Conservation (phyloP, 352 stramenopile species). For the Hyaloperonospora arabidopsidis region DNA sequence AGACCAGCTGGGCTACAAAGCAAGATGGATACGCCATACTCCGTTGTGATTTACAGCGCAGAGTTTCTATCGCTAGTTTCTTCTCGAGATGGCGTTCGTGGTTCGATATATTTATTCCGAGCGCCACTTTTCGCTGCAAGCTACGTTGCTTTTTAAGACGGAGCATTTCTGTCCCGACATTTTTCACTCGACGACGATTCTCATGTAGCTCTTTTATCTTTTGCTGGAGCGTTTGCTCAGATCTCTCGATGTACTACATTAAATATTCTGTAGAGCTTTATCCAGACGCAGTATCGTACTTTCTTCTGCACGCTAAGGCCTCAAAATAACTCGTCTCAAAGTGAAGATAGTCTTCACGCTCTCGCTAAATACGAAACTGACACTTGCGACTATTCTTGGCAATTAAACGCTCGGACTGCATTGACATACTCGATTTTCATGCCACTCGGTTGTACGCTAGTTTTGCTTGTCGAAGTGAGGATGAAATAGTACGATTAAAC, state of each 20-base stretch:
- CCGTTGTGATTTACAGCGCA: conserved; percentile 76
- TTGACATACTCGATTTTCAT: conserved; percentile 43
- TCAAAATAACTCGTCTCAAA: conserved; percentile 63
- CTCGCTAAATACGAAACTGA: conserved; percentile 90
- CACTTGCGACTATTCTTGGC: conserved; percentile 93
- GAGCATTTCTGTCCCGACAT: conserved; percentile 41
- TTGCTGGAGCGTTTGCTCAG: conserved; percentile 39
- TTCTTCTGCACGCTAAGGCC: conserved; percentile 47
- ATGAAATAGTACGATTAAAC: conserved; percentile 45
- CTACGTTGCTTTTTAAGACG: conserved; percentile 76
- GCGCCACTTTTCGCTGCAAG: conserved; percentile 69
- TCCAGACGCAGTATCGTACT: conserved; percentile 38
- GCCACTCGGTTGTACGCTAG: conserved; percentile 84
- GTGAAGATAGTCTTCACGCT: conserved; percentile 86
- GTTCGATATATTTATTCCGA: conserved; percentile 66
- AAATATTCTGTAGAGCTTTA: conserved; percentile 39
- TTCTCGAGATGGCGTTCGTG: conserved; percentile 69
- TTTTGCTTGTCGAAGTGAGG: conserved; percentile 40
- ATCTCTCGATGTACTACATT: conserved; percentile 30
- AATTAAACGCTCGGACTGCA: conserved; percentile 87
- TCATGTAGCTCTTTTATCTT: conserved; percentile 44
- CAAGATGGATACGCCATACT: conserved; percentile 73
- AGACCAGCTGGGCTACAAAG: too few relatives aligned
- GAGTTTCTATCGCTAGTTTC: conserved; percentile 66
- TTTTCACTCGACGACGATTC: conserved; percentile 46